Conservation (phyloP, 2,329 filamentous ascomycete genomes). For the Apiospora koreana region DNA sequence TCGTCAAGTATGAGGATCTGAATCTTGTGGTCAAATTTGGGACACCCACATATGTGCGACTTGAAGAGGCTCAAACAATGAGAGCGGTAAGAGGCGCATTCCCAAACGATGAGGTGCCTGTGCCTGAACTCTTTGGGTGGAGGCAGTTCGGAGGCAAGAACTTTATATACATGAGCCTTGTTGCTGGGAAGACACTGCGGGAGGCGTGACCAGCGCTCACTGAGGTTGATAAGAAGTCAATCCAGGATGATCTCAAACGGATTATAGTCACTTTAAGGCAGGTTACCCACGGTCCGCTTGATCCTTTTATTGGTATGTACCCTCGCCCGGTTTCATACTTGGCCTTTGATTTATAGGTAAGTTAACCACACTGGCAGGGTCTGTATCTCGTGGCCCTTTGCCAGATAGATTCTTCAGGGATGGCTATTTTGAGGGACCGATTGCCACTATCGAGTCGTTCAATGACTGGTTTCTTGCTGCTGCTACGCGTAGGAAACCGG, state of each 20-base stretch:
- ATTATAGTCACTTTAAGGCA: constrained; percentile 15
- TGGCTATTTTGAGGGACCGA: constrained; percentile 22
- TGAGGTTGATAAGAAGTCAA: constrained; percentile 24
- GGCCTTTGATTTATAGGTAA: not conserved
- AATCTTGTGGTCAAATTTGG: not conserved
- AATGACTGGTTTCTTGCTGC: constrained; percentile 24
- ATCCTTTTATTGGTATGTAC: constrained; percentile 22
- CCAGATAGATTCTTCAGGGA: constrained; percentile 25
- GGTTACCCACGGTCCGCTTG: constrained; percentile 17
- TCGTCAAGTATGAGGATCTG: constrained; percentile 2
- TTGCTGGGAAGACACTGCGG: constrained; percentile 19
- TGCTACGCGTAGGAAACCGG: constrained; percentile 21
- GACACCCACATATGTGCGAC: not conserved
- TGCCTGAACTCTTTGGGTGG: constrained; percentile 19
- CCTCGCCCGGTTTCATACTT: not conserved
- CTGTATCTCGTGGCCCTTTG: constrained; percentile 23
- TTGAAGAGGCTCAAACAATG: constrained; percentile 19
- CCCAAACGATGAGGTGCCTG: constrained; percentile 13
- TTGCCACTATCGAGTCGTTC: constrained; percentile 21
- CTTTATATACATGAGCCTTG: constrained; percentile 19
- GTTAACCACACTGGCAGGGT: constrained; percentile 17
- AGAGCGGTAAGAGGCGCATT: constrained; percentile 14
- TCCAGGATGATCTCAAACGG: constrained; percentile 21
- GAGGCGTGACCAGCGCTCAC: constrained; percentile 19
- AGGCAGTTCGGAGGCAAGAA: constrained; percentile 1